Conservation (phyloP, 805 yeast species). For the Saturnispora gosingensis region DNA sequence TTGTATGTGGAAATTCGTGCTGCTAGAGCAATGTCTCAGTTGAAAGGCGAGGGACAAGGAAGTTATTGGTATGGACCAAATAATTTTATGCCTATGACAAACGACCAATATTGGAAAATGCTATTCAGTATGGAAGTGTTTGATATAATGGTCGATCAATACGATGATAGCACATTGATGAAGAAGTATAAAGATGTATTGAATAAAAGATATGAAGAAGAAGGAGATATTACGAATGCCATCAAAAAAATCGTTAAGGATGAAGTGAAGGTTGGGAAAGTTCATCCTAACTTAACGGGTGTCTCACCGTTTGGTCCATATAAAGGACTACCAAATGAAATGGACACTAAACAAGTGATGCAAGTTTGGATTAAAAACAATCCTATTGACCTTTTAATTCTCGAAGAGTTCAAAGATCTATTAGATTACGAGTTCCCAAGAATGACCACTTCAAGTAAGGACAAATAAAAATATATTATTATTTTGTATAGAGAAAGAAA, state of each 20-base stretch:
- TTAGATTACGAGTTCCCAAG: constrained; percentile 12
- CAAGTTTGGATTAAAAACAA: constrained; percentile 11
- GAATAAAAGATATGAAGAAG: not conserved
- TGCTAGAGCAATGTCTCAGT: constrained; percentile 15
- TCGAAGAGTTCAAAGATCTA: constrained; percentile 13
- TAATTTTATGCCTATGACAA: constrained; percentile 37
- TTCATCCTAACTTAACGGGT: constrained; percentile 2
- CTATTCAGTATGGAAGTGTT: constrained; percentile 14
- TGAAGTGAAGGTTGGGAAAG: not conserved
- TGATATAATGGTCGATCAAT: constrained; percentile 15
- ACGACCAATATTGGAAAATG: constrained; percentile 21
- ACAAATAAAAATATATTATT: not conserved
- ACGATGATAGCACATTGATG: constrained; percentile 13
- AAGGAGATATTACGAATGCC: constrained; percentile 7
- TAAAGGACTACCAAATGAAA: not conserved
- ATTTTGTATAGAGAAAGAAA: not conserved
- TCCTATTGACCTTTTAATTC: constrained; percentile 13
- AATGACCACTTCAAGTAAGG: constrained; percentile 1
- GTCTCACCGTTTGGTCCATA: not conserved
- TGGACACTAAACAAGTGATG: constrained; percentile 4
- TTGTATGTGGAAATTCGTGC: constrained; percentile 21
- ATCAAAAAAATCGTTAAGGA: constrained; percentile 10
- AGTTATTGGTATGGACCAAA: constrained; percentile 45
- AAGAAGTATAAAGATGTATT: constrained; percentile 6
- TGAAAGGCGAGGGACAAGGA: constrained; percentile 30